Evolutionary conservation across 2,329 filamentous ascomycete genomes (phyloP), one percentile per base, ranked within the genome.

Genomic region (Xylariaceae sp.): DNA sequence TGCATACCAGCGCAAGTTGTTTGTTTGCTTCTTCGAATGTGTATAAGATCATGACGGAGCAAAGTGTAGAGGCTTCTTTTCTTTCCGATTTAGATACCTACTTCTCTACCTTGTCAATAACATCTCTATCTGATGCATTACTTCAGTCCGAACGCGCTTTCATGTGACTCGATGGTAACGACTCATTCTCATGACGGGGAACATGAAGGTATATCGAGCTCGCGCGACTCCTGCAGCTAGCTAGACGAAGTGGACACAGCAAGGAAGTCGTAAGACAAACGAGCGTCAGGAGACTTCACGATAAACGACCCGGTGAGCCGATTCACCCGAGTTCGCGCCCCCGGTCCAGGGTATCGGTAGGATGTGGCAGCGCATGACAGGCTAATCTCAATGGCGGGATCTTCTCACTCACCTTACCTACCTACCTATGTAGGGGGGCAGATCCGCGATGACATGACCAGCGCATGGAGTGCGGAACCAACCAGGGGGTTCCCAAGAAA

Each of bases 331-430:
- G n/a, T 3, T 6, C 13, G 13, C 10, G 41, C 10, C 23, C 23
- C 23, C 23, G 23, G 23, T 30, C 23, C 41, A 15, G 41, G 41
- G n/a, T 45, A 11, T 45, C 41, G 41, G 41, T 45, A 59, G 59
- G 51, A 59, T 56, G 54, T 53, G 49, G 55, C 57, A 51, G 41
- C 54, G 34, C 53, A 55, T 55, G 47, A 63, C 51, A 59, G 34
- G 35, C 51, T 54, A 18, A 35, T 52, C 47, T 7, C 13, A 13
- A n/a, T 51, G 39, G 52, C 56, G 59, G 54, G 61, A 61, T 59
- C 54, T 53, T 10, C 41, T 41, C 47, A 52, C 34, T n/a, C 15
- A 13, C 30, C 11, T 6, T 15, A 30, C 23, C 13, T 13, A 45
- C 11, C n/a, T 45, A 34, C 37, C 37, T 41, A 41, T 41, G 37